Conservation (phyloP, 2,329 filamentous ascomycete species). For the Calonectria pseudoturangicola region DNA sequence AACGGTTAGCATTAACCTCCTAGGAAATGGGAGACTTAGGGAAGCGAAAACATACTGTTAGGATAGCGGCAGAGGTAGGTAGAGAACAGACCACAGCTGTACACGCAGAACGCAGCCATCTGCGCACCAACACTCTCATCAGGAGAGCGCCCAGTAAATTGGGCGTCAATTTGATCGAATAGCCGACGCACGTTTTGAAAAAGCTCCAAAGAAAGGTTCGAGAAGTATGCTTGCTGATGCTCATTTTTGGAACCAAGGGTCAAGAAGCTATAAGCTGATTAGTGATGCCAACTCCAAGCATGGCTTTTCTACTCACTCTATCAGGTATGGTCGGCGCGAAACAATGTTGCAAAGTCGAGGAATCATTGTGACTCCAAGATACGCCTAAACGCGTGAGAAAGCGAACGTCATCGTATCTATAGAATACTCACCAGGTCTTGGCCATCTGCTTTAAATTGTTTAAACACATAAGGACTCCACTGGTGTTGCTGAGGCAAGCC, state of each 20-base stretch:
- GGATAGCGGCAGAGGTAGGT: constrained; percentile 72
- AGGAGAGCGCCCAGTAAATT: constrained; percentile 67
- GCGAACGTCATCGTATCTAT: background rate
- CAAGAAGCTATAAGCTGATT: constrained; percentile 62
- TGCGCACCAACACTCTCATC: constrained; percentile 72
- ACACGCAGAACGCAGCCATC: constrained; percentile 74
- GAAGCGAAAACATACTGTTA: constrained; percentile 61
- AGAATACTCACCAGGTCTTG: constrained; percentile 67
- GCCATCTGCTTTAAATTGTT: constrained; percentile 67
- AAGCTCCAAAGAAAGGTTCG: constrained; percentile 66
- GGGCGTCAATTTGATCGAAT: constrained; percentile 70
- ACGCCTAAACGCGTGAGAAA: constrained; percentile 63
- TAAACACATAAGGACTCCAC: constrained; percentile 66
- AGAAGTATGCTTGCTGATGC: constrained; percentile 62
- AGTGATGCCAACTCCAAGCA: background rate
- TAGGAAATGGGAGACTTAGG: background rate
- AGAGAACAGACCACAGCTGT: constrained; percentile 72
- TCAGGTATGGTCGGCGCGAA: constrained; percentile 71
- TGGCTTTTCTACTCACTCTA: constrained; percentile 63
- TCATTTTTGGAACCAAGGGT: constrained; percentile 63
- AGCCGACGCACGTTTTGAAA: constrained; percentile 69
- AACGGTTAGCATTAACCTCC: constrained; percentile 37
- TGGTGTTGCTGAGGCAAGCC: constrained; percentile 67
- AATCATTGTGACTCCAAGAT: constrained; percentile 73
- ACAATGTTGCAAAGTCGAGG: constrained; percentile 75